These are phyloP conservation scores for Centella asiatica DNA, from an alignment of 129 eudicot species.

Conservation along the genomic window DNA sequence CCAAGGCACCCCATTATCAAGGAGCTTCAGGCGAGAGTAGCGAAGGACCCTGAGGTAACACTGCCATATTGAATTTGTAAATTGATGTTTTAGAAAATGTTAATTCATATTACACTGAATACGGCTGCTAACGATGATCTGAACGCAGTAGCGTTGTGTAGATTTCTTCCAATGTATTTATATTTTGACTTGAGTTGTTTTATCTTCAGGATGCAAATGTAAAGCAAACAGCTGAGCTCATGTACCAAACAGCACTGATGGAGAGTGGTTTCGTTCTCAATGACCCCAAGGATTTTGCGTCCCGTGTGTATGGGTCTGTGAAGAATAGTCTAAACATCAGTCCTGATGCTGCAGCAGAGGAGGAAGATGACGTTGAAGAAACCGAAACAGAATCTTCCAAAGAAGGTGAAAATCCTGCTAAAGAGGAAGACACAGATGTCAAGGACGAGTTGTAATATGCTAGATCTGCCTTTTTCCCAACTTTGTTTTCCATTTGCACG, in stretches of 20 bases:
- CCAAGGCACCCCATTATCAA: slow-evolving; percentile 92
- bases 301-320: slow-evolving; percentile 63
- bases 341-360: slow-evolving; percentile 67
- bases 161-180: neutral
- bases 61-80: neutral
- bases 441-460: slow-evolving; percentile 75
- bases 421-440: slow-evolving; percentile 20
- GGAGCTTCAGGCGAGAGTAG: slow-evolving; percentile 86
- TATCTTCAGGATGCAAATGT: slow-evolving; percentile 47
- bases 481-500: neutral
- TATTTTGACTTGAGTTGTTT: neutral
- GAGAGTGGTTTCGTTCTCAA: slow-evolving; percentile 64
- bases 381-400: slow-evolving; percentile 29
- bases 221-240: slow-evolving; percentile 62
- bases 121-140: no score
- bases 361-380: slow-evolving; percentile 67
- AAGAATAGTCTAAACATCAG: slow-evolving; percentile 53
- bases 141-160: neutral
- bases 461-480: neutral
- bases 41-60: slow-evolving; percentile 66
- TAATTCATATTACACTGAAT: neutral
- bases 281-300: slow-evolving; percentile 78
- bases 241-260: slow-evolving; percentile 85
- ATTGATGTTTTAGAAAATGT: neutral
- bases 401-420: slow-evolving; percentile 28